Percentiles rank a stretch among this genome's conserved stretches.
Conservation (phyloP, 2,329 filamentous ascomycete species). For the Escovopsis sp. region DNA sequence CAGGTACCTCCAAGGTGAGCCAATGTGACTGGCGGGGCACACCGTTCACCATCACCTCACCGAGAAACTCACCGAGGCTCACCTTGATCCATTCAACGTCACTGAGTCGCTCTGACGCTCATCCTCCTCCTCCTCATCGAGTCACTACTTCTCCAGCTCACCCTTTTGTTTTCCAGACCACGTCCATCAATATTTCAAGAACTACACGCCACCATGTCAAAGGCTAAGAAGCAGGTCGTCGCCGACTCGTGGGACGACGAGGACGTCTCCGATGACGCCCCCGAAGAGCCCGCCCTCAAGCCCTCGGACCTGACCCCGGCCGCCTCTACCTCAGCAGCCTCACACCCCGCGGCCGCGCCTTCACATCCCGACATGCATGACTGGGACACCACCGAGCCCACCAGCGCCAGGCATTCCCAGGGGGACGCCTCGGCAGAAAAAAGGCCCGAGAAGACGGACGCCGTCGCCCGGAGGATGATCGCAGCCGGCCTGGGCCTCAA, state of each 20-base stretch:
- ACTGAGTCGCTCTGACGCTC: no score
- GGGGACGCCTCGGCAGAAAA: conserved; percentile 10
- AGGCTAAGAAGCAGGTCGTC: conserved; percentile 16
- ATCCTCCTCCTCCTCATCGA: no score
- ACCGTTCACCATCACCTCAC: no score
- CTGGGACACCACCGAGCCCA: conserved; percentile 1
- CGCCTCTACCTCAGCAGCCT: not conserved
- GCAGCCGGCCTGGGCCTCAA: conserved; percentile 73
- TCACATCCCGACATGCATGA: conserved; percentile 7
- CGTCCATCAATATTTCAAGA: no score
- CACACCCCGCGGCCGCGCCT: not conserved
- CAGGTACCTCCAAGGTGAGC: no score
- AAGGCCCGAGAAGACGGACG: conserved; percentile 83
- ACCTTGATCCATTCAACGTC: no score
- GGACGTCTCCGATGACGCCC: conserved; percentile 26
- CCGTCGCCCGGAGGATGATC: conserved; percentile 80
- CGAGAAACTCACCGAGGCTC: no score
- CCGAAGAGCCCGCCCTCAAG: conserved; percentile 10
- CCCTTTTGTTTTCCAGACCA: no score
- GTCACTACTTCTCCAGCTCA: no score
- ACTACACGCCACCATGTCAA: conserved; percentile 8
- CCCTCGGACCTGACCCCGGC: conserved; percentile 12
- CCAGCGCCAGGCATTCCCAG: not conserved
- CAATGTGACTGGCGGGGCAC: no score
- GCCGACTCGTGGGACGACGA: conserved; percentile 44